A percentile compares a stretch with the other conserved stretches of the same genome.
Conservation (phyloP, 1,139 yeast species). For the Lodderomyces theae region DNA sequence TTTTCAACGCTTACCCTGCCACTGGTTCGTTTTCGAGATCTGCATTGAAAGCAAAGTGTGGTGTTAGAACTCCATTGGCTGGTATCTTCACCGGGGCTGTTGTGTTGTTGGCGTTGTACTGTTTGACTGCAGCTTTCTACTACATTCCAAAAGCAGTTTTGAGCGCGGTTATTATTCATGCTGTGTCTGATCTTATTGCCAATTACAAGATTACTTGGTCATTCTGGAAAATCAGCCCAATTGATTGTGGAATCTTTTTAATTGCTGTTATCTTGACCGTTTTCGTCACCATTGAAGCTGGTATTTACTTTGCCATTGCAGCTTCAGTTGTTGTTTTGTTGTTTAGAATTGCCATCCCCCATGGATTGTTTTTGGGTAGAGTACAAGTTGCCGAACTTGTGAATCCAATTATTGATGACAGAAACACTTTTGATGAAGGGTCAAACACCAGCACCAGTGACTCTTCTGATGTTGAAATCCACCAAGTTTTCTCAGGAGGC, state of each 20-base stretch:
- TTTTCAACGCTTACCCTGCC: conserved; percentile 91
- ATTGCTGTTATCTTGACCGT: conserved; percentile 78
- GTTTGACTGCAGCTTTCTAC: conserved; percentile 77
- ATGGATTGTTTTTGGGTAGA: conserved; percentile 80
- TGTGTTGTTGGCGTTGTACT: conserved; percentile 81
- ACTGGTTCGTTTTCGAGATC: conserved; percentile 96
- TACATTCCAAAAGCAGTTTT: conserved; percentile 89
- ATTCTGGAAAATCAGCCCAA: conserved; percentile 73
- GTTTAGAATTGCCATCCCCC: conserved; percentile 75
- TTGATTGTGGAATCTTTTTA: conserved; percentile 74
- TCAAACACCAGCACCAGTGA: conserved; percentile 12
- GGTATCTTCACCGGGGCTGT: conserved; percentile 90
- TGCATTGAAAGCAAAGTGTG: conserved; percentile 91
- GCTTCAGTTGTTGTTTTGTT: conserved; percentile 77
- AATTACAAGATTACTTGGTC: conserved; percentile 68
- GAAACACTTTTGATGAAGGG: background rate
- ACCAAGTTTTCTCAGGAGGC: conserved; percentile 37
- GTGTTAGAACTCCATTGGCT: conserved; percentile 91
- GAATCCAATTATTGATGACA: conserved; percentile 46
- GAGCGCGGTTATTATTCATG: conserved; percentile 87
- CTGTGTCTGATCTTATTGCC: conserved; percentile 87
- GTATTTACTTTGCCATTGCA: conserved; percentile 86
- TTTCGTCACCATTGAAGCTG: conserved; percentile 79
- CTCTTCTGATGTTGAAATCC: conserved; percentile 38
- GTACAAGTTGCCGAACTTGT: conserved; percentile 67